Conservation (phyloP, 176 grass and related monocot species). For the Eragrostis curvula region DNA sequence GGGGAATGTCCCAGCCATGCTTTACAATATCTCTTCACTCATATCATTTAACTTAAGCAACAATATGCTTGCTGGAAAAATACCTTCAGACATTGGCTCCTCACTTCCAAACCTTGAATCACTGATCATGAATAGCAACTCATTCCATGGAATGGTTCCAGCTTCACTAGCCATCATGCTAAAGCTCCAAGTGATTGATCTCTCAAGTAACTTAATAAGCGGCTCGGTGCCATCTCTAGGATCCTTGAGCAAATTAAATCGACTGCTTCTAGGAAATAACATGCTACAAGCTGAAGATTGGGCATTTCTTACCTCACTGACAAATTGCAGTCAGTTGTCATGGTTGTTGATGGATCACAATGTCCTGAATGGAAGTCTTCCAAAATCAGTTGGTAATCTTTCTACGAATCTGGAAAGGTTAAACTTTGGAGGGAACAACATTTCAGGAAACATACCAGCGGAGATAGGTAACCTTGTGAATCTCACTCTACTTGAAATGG, state of each 20-base stretch:
- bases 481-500: slow-evolving; percentile 46
- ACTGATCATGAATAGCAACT: not conserved
- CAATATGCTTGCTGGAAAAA: not conserved
- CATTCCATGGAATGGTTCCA: not conserved
- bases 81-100: slow-evolving; percentile 21
- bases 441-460: slow-evolving; percentile 39
- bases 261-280: slow-evolving; percentile 17
- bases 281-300: not conserved
- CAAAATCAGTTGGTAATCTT: slow-evolving; percentile 32
- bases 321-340: slow-evolving; percentile 31
- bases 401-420: slow-evolving; percentile 18
- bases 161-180: slow-evolving; percentile 25
- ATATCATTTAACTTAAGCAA: not conserved
- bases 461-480: slow-evolving; percentile 46
- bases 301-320: slow-evolving; percentile 26
- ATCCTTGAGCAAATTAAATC: slow-evolving; percentile 2
- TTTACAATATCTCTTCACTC: slow-evolving; percentile 44
- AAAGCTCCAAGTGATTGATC: slow-evolving; percentile 22
- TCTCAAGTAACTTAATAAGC: not conserved
- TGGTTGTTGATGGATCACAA: slow-evolving; percentile 2
- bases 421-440: slow-evolving; percentile 9
- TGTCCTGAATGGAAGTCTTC: slow-evolving; percentile 21
- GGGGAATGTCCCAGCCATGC: not conserved
- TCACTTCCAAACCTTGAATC: slow-evolving; percentile 20
- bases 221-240: slow-evolving; percentile 23